Evolutionary conservation across 2,329 filamentous ascomycete genomes (phyloP).

Genomic region (Colletotrichum liriopes): DNA sequence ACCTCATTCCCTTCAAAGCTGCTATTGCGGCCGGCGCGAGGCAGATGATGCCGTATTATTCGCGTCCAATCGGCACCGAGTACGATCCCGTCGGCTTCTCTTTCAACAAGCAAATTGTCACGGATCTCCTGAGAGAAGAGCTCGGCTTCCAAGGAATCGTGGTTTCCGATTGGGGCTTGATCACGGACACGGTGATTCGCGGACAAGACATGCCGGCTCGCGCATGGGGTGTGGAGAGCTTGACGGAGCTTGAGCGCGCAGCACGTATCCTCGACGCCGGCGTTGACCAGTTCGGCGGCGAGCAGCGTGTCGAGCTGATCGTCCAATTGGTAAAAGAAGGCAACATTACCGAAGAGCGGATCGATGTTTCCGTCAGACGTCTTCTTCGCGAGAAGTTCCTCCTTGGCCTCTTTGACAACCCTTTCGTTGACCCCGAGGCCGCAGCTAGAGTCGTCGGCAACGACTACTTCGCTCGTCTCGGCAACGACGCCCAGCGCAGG

Average conservation of each 20-base stretch:
- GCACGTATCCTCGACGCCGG: constrained; percentile 64
- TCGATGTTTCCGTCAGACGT: constrained; percentile 62
- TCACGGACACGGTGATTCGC: constrained; percentile 60
- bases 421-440: constrained; percentile 62
- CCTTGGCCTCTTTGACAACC: constrained; percentile 67
- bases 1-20: constrained; percentile 65
- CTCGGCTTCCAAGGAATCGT: constrained; percentile 68
- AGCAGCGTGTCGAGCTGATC: constrained; percentile 64
- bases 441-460: constrained; percentile 61
- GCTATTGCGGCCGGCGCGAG: constrained; percentile 64
- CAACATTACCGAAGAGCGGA: constrained; percentile 58
- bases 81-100: constrained; percentile 65
- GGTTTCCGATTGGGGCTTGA: constrained; percentile 67
- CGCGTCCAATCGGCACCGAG: constrained; percentile 61
- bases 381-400: constrained; percentile 66
- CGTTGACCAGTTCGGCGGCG: constrained; percentile 68
- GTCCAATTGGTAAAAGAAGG: constrained; percentile 61
- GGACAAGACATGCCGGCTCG: constrained; percentile 64
- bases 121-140: constrained; percentile 62
- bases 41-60: constrained; percentile 69
- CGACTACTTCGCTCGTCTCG: constrained; percentile 54
- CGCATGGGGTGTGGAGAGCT: constrained; percentile 65
- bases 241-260: constrained; percentile 59
- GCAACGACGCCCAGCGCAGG: constrained; percentile 47
- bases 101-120: constrained; percentile 68